Base-by-base conservation (phyloP, 108 stramenopile species). In the Licmophora abbreviata region DNA sequence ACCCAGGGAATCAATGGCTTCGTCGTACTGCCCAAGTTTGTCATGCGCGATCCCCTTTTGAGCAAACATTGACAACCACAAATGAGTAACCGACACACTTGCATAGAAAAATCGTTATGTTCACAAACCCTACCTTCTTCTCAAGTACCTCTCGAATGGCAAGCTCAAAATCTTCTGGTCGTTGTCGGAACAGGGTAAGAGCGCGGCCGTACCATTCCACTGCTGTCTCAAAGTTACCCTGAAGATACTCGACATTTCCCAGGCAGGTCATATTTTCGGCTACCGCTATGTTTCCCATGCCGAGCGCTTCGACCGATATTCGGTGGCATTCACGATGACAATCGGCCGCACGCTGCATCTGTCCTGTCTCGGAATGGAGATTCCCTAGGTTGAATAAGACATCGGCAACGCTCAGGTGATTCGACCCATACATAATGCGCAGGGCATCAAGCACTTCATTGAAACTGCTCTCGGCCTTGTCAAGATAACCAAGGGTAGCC, bases 371-470 rank as follows among this genome's bases (percentile, higher is more conserved):
- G 27, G 66, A 48, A 54, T 61, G 46, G 15, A 74, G 61, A 43
- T 61, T 69, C 24, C 73, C 73, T 43, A 74, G 51, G 41, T 74
- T 74, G 38, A 74, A 74, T 0, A 74, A 56, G 8, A 74, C 32
- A 38, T 74, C 73, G 0, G 73, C 73, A 40, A 74, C 58, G 20
- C 64, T 60, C 21, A 74, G 64, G 21, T 66, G 31, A 34, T 73
- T 63, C 12, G 17, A 11, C 2, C 59, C 52, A 10, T 66, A 60
- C 22, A 55, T 51, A 6, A 63, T 20, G 10, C 68, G 64, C 44
- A 69, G 73, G 34, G 52, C 48, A 3, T 65, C 32, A 32, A 74
- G 56, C 14, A 74, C 73, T 26, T 58, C 55, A 2, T 10, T 36
- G 29, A 69, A 69, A 37, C 55, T 69, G 5, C 25, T 28, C 64